These are phyloP conservation scores for Hemisphaericaspora subhashii DNA, from an alignment of 1,139 yeast genomes.

Conservation along the genomic window DNA sequence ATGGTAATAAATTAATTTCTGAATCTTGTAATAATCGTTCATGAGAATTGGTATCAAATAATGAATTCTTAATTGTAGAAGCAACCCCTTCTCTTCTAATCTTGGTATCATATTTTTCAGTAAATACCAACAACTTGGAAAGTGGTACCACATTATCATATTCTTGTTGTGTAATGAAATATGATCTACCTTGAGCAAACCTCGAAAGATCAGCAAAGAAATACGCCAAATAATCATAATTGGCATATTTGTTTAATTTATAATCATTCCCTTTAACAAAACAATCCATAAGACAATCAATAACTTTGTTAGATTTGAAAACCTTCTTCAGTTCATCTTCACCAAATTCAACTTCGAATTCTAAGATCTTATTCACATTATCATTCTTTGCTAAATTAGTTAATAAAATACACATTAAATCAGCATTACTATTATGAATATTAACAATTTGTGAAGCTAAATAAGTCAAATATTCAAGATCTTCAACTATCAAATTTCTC, in stretches of 20 bases:
- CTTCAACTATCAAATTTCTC: constrained; percentile 65
- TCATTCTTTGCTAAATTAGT: constrained; percentile 85
- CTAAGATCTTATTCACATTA: constrained; percentile 55
- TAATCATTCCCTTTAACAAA: constrained; percentile 85
- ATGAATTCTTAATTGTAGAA: constrained; percentile 84
- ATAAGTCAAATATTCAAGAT: constrained; percentile 56
- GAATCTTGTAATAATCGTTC: constrained; percentile 57
- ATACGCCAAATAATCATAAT: constrained; percentile 80
- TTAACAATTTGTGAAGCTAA: constrained; percentile 56
- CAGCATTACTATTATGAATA: constrained; percentile 66
- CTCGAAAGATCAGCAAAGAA: constrained; percentile 91
- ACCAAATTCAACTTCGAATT: constrained; percentile 42
- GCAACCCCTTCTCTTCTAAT: constrained; percentile 92
- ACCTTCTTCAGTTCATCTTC: constrained; percentile 30
- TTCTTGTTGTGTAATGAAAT: constrained; percentile 67
- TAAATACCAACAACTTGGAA: constrained; percentile 77
- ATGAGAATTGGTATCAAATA: constrained; percentile 79
- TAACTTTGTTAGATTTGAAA: constrained; percentile 58
- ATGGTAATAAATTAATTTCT: constrained; percentile 74
- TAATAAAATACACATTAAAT: constrained; percentile 78
- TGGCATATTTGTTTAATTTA: constrained; percentile 67
- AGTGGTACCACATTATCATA: constrained; percentile 82
- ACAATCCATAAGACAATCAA: constrained; percentile 86
- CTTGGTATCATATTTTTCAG: constrained; percentile 75
- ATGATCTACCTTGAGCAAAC: constrained; percentile 65